Evolutionary conservation across 73 alveolate genomes (phyloP).

Genomic region (Blepharisma japonicum): DNA sequence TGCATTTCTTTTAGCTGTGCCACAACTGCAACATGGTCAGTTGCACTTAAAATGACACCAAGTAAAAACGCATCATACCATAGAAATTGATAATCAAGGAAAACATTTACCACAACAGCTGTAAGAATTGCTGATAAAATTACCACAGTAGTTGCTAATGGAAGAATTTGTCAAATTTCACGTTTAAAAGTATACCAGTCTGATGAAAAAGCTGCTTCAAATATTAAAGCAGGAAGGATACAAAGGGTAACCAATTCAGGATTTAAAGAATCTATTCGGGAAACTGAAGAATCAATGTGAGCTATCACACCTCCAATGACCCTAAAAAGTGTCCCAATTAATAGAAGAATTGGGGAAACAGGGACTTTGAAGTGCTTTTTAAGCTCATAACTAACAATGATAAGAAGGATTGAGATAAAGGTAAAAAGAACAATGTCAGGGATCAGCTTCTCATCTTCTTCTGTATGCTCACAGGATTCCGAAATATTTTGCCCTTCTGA

Average conservation of each 20-base stretch:
- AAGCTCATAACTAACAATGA: background rate
- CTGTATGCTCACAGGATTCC: no score
- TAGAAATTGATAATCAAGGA: slow-evolving; percentile 44
- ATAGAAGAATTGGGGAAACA: background rate
- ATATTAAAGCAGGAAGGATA: slow-evolving; percentile 26
- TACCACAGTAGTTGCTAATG: slow-evolving; percentile 20
- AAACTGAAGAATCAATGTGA: background rate
- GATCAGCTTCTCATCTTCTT: no score
- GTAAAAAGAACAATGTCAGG: background rate
- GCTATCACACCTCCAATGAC: background rate
- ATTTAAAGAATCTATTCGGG: background rate
- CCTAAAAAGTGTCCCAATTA: background rate
- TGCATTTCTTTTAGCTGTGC: slow-evolving; percentile 68
- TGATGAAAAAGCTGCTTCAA: slow-evolving; percentile 32
- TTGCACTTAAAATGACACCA: slow-evolving; percentile 64
- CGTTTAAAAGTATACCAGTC: slow-evolving; percentile 33
- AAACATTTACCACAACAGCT: slow-evolving; percentile 28
- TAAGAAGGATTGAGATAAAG: slow-evolving; percentile 17
- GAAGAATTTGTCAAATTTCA: slow-evolving; percentile 10
- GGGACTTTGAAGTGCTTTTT: slow-evolving; percentile 13
- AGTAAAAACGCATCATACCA: slow-evolving; percentile 68
- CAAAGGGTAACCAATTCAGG: background rate
- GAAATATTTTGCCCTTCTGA: no score
- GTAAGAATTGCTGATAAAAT: slow-evolving; percentile 32
- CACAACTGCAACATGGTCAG: slow-evolving; percentile 76